A percentile compares a stretch with the other conserved stretches of the same genome.
Evolutionary conservation across 139 green algal genomes (phyloP).

Genomic region (Trebouxia sp.): DNA sequence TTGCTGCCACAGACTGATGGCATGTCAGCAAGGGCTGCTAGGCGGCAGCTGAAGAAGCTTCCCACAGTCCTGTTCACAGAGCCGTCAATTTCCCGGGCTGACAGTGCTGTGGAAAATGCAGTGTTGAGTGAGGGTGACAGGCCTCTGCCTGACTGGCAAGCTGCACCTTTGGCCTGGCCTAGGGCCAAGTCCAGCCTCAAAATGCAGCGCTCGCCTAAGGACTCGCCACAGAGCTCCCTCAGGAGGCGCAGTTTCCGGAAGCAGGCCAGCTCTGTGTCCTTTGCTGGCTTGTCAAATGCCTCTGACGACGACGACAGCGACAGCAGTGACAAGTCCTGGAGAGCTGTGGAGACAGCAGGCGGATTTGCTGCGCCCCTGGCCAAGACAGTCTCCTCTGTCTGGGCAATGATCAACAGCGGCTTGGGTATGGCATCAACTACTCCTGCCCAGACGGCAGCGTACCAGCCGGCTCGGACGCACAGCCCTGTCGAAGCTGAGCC

Average conservation of each 20-base stretch:
- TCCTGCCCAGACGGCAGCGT: background rate
- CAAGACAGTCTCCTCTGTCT: constrained; percentile 10
- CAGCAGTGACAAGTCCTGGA: background rate
- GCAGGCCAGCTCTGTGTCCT: constrained; percentile 8
- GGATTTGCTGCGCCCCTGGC: background rate
- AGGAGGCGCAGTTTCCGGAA: background rate
- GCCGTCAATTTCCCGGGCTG: too few species aligned
- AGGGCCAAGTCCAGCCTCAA: constrained; percentile 13
- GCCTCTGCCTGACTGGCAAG: background rate
- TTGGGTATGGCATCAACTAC: background rate
- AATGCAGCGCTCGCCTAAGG: background rate
- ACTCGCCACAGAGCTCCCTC: background rate
- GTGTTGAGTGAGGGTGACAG: too few species aligned
- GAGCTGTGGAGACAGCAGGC: background rate
- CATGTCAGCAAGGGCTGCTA: background rate
- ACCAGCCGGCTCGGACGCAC: background rate
- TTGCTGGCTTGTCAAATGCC: background rate
- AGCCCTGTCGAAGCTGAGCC: background rate
- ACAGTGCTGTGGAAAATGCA: constrained; percentile 7
- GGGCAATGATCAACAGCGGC: background rate
- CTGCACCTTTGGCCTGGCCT: background rate
- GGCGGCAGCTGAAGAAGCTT: background rate
- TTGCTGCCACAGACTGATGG: background rate
- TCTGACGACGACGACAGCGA: background rate
- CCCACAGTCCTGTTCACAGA: background rate